A percentile compares a stretch with the other conserved stretches of the same genome.
These are phyloP conservation scores for Trypanosoma rangeli DNA, from an alignment of 208 protist genomes.

Conservation along the genomic window DNA sequence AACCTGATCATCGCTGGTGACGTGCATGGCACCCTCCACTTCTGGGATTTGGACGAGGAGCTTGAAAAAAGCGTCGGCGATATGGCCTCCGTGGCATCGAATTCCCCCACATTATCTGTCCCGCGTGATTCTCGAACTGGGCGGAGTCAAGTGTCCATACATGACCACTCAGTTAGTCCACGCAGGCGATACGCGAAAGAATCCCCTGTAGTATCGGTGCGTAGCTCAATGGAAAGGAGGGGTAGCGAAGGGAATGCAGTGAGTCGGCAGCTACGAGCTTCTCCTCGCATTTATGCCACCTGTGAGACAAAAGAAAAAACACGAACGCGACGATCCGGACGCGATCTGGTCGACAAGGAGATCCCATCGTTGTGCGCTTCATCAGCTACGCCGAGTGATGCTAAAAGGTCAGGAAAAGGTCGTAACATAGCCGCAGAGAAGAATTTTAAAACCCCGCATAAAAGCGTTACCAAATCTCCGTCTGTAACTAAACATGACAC, in stretches of 20 bases:
- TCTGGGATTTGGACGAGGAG: slow-evolving; percentile 91
- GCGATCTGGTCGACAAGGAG: not conserved
- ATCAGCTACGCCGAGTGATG: not conserved
- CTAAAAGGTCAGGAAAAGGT: not conserved
- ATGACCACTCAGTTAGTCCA: slow-evolving; percentile 5
- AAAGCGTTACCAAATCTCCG: not conserved
- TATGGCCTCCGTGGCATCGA: not conserved
- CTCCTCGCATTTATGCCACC: not conserved
- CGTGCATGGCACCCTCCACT: slow-evolving; percentile 65
- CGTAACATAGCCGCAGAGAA: not conserved
- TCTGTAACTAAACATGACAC: not conserved
- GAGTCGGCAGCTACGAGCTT: not conserved
- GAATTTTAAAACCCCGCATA: not conserved
- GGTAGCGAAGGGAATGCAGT: not conserved
- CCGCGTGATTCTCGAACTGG: not conserved
- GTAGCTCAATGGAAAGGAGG: not conserved
- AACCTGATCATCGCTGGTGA: slow-evolving; percentile 84
- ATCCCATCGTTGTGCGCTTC: not conserved
- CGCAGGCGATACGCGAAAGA: not conserved
- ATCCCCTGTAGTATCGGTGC: too few relatives aligned
- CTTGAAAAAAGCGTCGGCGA: slow-evolving; percentile 16
- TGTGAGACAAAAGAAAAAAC: not conserved
- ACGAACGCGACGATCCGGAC: not conserved
- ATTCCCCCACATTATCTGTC: not conserved
- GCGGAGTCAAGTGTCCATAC: not conserved